phyloP scores from a whole-genome alignment of 768 basidiomycete genomes.

The Russula dissimulans region DNA sequence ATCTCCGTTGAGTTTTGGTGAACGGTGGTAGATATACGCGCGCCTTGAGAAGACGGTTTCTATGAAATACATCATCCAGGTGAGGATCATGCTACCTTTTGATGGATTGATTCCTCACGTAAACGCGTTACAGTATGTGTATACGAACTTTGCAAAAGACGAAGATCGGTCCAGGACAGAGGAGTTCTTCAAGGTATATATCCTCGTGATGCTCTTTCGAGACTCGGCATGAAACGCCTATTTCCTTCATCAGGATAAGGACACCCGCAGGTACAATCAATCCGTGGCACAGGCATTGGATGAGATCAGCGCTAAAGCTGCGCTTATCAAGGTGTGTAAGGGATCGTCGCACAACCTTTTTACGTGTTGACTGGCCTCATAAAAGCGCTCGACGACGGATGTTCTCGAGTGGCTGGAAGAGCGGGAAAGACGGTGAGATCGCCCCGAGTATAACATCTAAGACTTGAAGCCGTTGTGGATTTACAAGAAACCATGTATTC shows the following conservation, averaged over 20 bases:
- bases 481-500: too few species aligned
- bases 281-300: constrained; percentile 17
- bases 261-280: constrained; percentile 15
- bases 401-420: constrained; percentile 14
- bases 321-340: constrained; percentile 12
- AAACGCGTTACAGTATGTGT: not conserved
- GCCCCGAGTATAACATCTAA: not conserved
- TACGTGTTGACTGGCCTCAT: not conserved
- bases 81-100: not conserved
- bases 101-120: not conserved
- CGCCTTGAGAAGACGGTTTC: constrained; percentile 15
- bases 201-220: not conserved
- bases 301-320: constrained; percentile 9
- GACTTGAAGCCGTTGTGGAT: not conserved
- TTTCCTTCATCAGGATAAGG: constrained; percentile 11
- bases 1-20: not conserved
- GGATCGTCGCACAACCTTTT: not conserved
- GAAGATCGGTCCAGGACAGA: constrained; percentile 12
- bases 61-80: constrained; percentile 10
- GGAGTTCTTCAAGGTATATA: constrained; percentile 16
- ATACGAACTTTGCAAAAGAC: constrained; percentile 1
- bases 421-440: constrained; percentile 2
- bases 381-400: constrained; percentile 16
- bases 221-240: not conserved
- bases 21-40: not conserved